These are phyloP conservation scores for Yamadazyma sp. DNA, from an alignment of 1,139 yeast genomes.

Conservation along the genomic window DNA sequence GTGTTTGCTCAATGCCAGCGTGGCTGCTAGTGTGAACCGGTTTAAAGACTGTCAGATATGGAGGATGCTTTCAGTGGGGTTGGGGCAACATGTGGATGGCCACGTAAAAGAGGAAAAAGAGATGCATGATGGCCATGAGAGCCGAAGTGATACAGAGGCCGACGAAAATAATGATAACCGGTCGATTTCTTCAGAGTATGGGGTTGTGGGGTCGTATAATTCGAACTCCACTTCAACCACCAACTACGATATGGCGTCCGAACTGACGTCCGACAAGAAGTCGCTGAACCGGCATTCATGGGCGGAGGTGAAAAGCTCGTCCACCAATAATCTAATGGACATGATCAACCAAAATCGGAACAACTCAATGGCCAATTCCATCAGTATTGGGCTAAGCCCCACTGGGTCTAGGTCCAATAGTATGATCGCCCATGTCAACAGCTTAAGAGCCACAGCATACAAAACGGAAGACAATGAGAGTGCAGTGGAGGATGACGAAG, in stretches of 20 bases:
- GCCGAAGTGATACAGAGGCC: conserved; percentile 5
- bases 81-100: conserved; percentile 40
- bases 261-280: conserved; percentile 13
- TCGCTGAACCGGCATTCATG: conserved; percentile 6
- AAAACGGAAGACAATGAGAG: conserved; percentile 17
- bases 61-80: conserved; percentile 59
- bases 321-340: conserved; percentile 26
- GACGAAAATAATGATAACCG: conserved; percentile 20
- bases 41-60: conserved; percentile 68
- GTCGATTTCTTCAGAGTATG: conserved; percentile 42
- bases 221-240: conserved; percentile 46
- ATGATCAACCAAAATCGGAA: conserved; percentile 24
- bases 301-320: conserved; percentile 13
- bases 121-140: background rate
- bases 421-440: conserved; percentile 13
- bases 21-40: conserved; percentile 54
- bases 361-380: conserved; percentile 19
- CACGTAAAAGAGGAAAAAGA: conserved; percentile 2
- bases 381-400: conserved; percentile 21
- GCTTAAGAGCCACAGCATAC: conserved; percentile 7
- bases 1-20: conserved; percentile 58
- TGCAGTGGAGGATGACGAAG: conserved; percentile 18
- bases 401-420: conserved; percentile 17
- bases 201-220: conserved; percentile 44
- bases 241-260: conserved; percentile 30